Evolutionary conservation across 768 basidiomycete species (phyloP), one percentile per base, ranked within the genome.

Genomic region (Hortiboletus campestris): DNA sequence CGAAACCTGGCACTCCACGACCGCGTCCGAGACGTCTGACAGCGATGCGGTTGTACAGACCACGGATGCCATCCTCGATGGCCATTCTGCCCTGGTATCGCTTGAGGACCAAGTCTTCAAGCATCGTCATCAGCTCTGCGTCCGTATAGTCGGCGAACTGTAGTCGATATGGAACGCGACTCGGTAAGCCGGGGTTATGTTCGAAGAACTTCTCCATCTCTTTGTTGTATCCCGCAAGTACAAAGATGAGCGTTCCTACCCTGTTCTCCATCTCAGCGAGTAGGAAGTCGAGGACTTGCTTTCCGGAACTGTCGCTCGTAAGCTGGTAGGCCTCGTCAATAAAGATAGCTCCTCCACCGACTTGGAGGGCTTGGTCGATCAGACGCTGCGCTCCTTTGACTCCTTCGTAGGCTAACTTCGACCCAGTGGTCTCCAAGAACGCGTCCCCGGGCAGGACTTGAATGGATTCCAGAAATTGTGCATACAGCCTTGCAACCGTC

Each of bases 161-260:
- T 32, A 89, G 72, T 35, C 66, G 68, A 56, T 84, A 79, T 0
- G 87, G 88, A 10, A 89, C 82, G n/a, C 87, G 83, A 68, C 86
- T 87, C 9, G 71, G 69, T 13, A 89, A 66, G 2, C 87, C 87
- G 3, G 87, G 86, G 61, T 89, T 88, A 56, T 87, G 86, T 56
- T 88, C 86, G 56, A 89, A 88, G 71, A 89, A 89, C 42, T 77
- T 82, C 59, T 89, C 87, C 88, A 89, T 88, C 67, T 89, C 75
- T 51, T 80, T 84, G 65, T 73, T 79, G 65, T 89, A 89, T 5
- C 87, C 87, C 0, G 88, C 87, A 2, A 89, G 73, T 51, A 89
- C 81, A 69, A 89, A 89, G 12, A 86, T 83, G 7, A 88, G 59
- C 7, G 72, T 81, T 6, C 85, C 88, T 4, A 83, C 75, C 34